These are phyloP conservation scores for Triticum monococcum DNA, from an alignment of 176 grass and related monocot genomes.

Conservation along the genomic window DNA sequence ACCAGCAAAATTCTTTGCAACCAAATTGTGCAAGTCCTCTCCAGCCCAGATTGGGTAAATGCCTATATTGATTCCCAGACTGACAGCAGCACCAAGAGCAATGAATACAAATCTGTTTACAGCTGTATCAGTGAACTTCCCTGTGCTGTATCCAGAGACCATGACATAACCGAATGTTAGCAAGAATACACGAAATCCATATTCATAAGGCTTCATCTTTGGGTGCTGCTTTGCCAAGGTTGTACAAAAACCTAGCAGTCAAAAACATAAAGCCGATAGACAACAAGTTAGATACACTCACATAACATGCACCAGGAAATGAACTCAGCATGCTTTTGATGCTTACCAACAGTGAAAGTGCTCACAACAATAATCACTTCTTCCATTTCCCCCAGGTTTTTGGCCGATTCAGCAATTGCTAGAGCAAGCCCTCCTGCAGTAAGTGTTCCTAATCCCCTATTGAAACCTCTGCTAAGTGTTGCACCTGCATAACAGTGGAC, in stretches of 20 bases:
- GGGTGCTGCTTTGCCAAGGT: slow-evolving; percentile 74
- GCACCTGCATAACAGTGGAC: slow-evolving; percentile 56
- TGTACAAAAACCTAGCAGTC: slow-evolving; percentile 60
- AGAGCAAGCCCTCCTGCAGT: slow-evolving; percentile 82
- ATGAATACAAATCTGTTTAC: slow-evolving; percentile 82
- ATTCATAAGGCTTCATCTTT: slow-evolving; percentile 80
- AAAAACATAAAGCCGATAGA: slow-evolving; percentile 8
- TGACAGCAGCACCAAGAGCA: slow-evolving; percentile 74
- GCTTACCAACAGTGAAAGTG: slow-evolving; percentile 68
- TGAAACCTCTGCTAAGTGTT: slow-evolving; percentile 88
- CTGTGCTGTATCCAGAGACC: slow-evolving; percentile 79
- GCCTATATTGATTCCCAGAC: slow-evolving; percentile 79
- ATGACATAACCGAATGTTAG: slow-evolving; percentile 88
- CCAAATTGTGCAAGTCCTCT: slow-evolving; percentile 86
- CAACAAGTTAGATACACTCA: slow-evolving; percentile 19
- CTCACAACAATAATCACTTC: slow-evolving; percentile 70
- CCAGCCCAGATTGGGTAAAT: slow-evolving; percentile 94
- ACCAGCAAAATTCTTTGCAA: slow-evolving; percentile 77
- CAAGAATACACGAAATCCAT: slow-evolving; percentile 84
- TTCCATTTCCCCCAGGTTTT: slow-evolving; percentile 48
- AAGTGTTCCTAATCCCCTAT: slow-evolving; percentile 78
- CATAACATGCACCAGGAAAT: background rate
- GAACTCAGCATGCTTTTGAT: background rate
- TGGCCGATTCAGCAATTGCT: slow-evolving; percentile 57
- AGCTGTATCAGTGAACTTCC: slow-evolving; percentile 55